Base-by-base conservation (phyloP, 2,329 filamentous ascomycete species). In the Colletotrichum spinosum region DNA sequence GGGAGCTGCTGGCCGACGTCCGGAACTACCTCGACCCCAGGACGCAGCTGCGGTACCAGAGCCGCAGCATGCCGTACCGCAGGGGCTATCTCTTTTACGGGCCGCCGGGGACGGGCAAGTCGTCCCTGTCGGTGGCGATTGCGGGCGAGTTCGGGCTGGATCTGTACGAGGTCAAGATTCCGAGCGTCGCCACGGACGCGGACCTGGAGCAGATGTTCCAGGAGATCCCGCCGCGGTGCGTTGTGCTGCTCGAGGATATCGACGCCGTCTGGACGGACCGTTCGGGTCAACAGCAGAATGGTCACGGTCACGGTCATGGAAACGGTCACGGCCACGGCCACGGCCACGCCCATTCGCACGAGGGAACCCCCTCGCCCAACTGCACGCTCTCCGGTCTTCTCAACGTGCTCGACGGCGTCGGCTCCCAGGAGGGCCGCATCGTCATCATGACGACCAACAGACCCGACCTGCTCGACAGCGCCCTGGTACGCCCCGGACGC, bases 391-490 rank as follows among this genome's bases (percentile, higher is more conserved):
- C 89, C 0, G 89, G 88, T 0, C 77, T 93, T 0, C 79, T 93
- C 34, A 93, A 92, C 66, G 87, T 89, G 8, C 84, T 93, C 9
- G 90, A 93, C 68, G 90, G 90, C 2, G 88, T 92, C 0, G 89
- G 88, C 0, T 88, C 87, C 0, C 86, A 87, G 56, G 90, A 93
- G 77, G 90, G 90, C 2, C 84, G 89, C 13, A 88, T 92, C 34
- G 82, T 93, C 15, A 86, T 93, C 73, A 92, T 93, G 89, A 93
- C 90, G 0, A 90, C 89, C 35, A 93, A 92, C 70, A 83, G 85
- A 54, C 84, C 85, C 0, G 88, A 92, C 54, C 83, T 86, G 55
- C 83, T 92, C 0, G 89, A 92, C 70, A 77, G 81, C 2, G 90
- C 89, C 0, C 79, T 93, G 0, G 81, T 91, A 9, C 82, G 90